Conservation (phyloP, 257 asterid genomes). For the Echites panduratus region DNA sequence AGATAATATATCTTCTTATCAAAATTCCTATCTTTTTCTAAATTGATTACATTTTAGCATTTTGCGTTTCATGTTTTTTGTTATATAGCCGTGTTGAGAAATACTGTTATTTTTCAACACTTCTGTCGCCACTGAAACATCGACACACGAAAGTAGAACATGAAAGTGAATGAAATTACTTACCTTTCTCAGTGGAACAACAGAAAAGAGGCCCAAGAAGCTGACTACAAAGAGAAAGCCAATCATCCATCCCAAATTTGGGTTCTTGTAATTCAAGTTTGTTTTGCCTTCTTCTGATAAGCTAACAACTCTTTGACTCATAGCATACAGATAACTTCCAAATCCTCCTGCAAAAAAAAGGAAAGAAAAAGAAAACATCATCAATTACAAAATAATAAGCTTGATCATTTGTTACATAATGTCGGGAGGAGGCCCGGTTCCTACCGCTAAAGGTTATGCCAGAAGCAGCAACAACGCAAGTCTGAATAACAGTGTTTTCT, state of each 20-base stretch:
- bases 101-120: too few species aligned
- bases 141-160: too few species aligned
- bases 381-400: too few species aligned
- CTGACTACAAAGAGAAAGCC: conserved; percentile 55
- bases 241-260: conserved; percentile 57
- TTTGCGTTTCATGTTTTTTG: too few species aligned
- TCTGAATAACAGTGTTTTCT: conserved; percentile 71
- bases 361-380: not conserved
- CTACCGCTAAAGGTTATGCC: conserved; percentile 76
- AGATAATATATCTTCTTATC: too few species aligned
- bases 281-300: conserved; percentile 36
- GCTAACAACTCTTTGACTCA: conserved; percentile 43
- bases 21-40: too few species aligned
- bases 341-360: conserved; percentile 49
- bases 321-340: conserved; percentile 59
- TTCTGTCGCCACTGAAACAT: too few species aligned
- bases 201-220: conserved; percentile 59
- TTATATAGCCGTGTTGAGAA: too few species aligned
- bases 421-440: not conserved
- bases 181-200: conserved; percentile 69
- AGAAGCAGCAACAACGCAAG: conserved; percentile 68
- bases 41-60: too few species aligned
- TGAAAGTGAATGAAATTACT: not conserved
- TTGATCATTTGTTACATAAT: too few species aligned
- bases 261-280: conserved; percentile 33